Conservation (phyloP, 345 rosid species). For the Syzygium jambos region DNA sequence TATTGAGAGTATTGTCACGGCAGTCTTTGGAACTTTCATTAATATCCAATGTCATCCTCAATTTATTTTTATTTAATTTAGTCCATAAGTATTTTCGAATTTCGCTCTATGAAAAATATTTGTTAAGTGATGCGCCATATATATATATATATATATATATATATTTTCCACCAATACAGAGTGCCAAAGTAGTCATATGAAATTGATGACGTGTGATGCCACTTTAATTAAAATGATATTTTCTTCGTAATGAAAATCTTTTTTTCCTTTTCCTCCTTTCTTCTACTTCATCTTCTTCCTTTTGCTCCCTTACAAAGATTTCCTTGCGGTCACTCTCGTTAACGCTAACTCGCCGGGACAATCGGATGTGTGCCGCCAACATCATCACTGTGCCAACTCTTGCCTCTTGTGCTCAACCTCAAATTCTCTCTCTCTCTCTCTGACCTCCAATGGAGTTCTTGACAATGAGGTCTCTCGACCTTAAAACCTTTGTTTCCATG, state of each 20-base stretch:
- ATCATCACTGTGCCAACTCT: background rate
- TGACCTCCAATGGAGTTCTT: background rate
- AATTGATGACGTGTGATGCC: background rate
- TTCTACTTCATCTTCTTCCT: background rate
- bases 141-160: background rate
- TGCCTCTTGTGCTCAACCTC: background rate
- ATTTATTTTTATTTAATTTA: background rate
- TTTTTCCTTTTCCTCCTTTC: background rate
- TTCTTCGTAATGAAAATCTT: background rate
- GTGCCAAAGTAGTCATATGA: background rate
- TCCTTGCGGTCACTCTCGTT: background rate
- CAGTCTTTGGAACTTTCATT: background rate
- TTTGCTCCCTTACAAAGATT: background rate
- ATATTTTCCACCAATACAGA: fast-evolving
- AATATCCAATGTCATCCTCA: background rate
- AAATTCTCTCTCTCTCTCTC: background rate
- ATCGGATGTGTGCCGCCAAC: background rate
- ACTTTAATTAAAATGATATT: background rate
- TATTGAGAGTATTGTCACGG: background rate
- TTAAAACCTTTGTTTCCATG: background rate
- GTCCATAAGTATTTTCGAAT: background rate
- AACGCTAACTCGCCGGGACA: background rate
- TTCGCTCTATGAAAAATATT: background rate
- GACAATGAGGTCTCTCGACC: background rate
- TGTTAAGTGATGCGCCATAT: background rate